A percentile compares a stretch with the other conserved stretches of the same genome.
Conservation (phyloP, 495 filamentous ascomycete species). For the Aspergillus sclerotioniger region DNA sequence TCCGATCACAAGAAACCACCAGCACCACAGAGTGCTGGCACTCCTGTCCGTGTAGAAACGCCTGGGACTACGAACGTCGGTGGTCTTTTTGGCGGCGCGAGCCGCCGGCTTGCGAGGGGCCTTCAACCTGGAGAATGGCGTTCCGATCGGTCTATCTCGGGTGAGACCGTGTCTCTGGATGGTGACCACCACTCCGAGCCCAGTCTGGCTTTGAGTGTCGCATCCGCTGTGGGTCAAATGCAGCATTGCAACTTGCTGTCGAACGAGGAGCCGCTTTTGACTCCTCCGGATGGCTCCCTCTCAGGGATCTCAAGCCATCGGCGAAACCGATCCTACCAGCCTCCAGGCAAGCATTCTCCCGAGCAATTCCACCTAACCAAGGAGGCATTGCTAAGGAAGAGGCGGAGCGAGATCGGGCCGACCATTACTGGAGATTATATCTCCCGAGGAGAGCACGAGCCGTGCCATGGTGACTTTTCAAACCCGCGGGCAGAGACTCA, state of each 20-base stretch:
- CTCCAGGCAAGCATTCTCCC: slow-evolving; percentile 34
- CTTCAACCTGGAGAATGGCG: slow-evolving; percentile 48
- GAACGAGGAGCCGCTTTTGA: slow-evolving; percentile 25
- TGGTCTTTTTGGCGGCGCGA: slow-evolving; percentile 57
- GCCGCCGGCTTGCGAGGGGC: slow-evolving; percentile 49
- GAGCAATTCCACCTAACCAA: slow-evolving; percentile 47
- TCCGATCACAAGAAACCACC: slow-evolving; percentile 27
- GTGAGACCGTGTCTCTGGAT: slow-evolving; percentile 55
- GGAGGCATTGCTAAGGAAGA: slow-evolving; percentile 40
- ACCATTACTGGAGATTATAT: slow-evolving; percentile 22
- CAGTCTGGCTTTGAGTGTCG: slow-evolving; percentile 58
- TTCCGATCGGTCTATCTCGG: slow-evolving; percentile 51
- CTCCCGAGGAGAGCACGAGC: slow-evolving; percentile 26
- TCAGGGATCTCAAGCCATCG: slow-evolving; percentile 27
- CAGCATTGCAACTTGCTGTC: slow-evolving; percentile 49
- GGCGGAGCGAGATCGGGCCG: slow-evolving; percentile 33
- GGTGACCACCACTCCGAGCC: slow-evolving; percentile 64
- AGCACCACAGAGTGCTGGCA: slow-evolving; percentile 37
- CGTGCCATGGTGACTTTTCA: slow-evolving; percentile 26
- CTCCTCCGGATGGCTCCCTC: slow-evolving; percentile 16
- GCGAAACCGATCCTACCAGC: slow-evolving; percentile 41
- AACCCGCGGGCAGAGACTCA: slow-evolving; percentile 27
- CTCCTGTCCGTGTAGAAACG: slow-evolving; percentile 48
- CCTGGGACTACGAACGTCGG: slow-evolving; percentile 49
- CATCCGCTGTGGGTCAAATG: slow-evolving; percentile 61